Base-by-base conservation (phyloP, 2,329 filamentous ascomycete species). In the Aspergillus calidoustus region DNA sequence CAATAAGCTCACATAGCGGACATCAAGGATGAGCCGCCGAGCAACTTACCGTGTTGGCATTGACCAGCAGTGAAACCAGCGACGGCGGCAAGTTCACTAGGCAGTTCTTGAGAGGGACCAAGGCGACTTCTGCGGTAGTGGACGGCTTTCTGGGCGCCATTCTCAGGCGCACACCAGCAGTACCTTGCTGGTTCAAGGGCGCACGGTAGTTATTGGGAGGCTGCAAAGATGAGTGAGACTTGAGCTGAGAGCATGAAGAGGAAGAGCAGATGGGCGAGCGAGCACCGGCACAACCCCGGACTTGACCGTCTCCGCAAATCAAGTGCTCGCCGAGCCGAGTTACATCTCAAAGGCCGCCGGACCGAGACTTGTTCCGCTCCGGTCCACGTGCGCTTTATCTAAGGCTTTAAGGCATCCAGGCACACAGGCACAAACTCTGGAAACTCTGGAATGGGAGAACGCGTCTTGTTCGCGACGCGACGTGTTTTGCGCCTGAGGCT, bases 91-190 rank as follows among this genome's bases (percentile, higher is more conserved):
- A 86, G 79, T 98, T 98, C 76, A 97, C 91, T 56, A 99, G 84
- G 79, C 95, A 99, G 77, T 90, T 98, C 82, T 96, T 96, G 62
- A 98, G 85, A 69, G 93, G 91, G 52, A 92, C 87, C 63, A 98
- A 85, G 58, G 90, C 90, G 68, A 98, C 85, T 80, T 97, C 93
- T 62, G 92, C 93, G 64, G 90, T 84, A 38, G 89, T 89, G 48
- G 91, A 73, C 44, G 82, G 76, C 74, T 82, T 84, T 71, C 79
- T 83, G 62, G 77, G 76, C 60, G 77, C 76, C 79, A 80, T 81
- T 64, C 38, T 67, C 63, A 67, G 66, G 67, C 68, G 66, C 68
- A 62, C 54, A 65, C 22, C 57, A 53, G 54, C 57, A 54, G 25
- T 54, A 30, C 28, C 23, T 38, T 47, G 58, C 52, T 57, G 53